Evolutionary conservation across 768 basidiomycete genomes (phyloP).

Genomic region (Strobilomyces dryophilus): DNA sequence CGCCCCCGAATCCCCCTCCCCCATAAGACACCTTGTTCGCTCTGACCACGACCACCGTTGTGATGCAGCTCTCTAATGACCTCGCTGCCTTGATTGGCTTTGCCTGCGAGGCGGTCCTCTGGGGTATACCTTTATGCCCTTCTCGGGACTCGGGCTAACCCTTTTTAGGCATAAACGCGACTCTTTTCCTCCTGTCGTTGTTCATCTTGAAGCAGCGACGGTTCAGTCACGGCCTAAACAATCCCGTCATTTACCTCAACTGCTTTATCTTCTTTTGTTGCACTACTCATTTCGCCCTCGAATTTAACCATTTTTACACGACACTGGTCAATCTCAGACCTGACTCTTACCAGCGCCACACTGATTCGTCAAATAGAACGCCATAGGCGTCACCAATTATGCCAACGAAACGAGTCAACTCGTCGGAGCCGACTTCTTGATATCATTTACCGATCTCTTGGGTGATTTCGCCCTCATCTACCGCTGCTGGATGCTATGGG

Average conservation of each 20-base stretch:
- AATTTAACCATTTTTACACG: constrained; percentile 34
- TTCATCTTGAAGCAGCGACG: constrained; percentile 19
- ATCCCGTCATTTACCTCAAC: constrained; percentile 28
- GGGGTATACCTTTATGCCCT: constrained; percentile 22
- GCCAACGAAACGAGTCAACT: constrained; percentile 30
- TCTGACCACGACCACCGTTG: neutral
- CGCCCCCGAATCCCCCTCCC: neutral
- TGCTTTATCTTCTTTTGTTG: constrained; percentile 31
- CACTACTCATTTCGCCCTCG: constrained; percentile 31
- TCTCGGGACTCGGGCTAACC: neutral
- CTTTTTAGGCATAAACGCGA: constrained; percentile 14
- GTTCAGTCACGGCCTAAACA: constrained; percentile 8
- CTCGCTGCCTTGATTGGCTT: constrained; percentile 36
- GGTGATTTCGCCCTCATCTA: constrained; percentile 36
- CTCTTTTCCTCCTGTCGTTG: constrained; percentile 30
- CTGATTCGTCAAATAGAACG: constrained; percentile 14
- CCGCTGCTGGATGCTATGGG: constrained; percentile 43
- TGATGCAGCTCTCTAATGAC: constrained; percentile 27
- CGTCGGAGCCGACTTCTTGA: constrained; percentile 33
- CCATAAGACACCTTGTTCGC: neutral
- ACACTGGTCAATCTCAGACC: constrained; percentile 26
- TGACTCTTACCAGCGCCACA: neutral
- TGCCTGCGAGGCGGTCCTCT: constrained; percentile 33
- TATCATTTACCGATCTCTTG: constrained; percentile 35
- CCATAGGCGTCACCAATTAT: constrained; percentile 25